Conservation (phyloP, 2,329 filamentous ascomycete genomes). For the Alternaria alternata region DNA sequence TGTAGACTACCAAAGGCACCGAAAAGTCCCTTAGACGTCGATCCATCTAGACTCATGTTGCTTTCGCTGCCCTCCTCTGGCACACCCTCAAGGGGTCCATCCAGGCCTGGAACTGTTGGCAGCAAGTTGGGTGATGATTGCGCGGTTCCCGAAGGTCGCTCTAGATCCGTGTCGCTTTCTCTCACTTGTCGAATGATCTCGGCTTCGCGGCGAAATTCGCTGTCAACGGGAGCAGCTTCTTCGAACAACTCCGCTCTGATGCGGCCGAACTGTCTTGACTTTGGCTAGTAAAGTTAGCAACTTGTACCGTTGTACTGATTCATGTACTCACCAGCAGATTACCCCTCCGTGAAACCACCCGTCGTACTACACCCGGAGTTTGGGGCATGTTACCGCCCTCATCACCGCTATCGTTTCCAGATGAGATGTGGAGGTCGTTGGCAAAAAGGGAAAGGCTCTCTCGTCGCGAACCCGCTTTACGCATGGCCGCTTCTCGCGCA, state of each 20-base stretch:
- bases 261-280: conserved; percentile 93
- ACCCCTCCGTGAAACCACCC: conserved; percentile 83
- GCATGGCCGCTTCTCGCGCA: conserved; percentile 58
- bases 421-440: conserved; percentile 83
- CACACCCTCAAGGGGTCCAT: conserved; percentile 72
- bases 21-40: conserved; percentile 57
- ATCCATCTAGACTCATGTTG: conserved; percentile 63
- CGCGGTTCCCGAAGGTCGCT: conserved; percentile 62
- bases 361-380: conserved; percentile 78
- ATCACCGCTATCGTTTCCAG: conserved; percentile 81
- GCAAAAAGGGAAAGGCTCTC: conserved; percentile 93
- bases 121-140: conserved; percentile 73
- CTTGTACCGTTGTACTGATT: not conserved
- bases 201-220: conserved; percentile 87
- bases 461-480: conserved; percentile 67
- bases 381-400: conserved; percentile 59
- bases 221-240: conserved; percentile 86
- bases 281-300: conserved; percentile 68
- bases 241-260: conserved; percentile 90
- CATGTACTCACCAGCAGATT: conserved; percentile 77
- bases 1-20: conserved; percentile 80
- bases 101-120: conserved; percentile 62
- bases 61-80: conserved; percentile 67
- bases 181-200: conserved; percentile 96
- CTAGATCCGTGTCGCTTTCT: conserved; percentile 78